These are phyloP conservation scores for Astrothelium subdiscretum DNA, from an alignment of 495 filamentous ascomycete species.

Conservation along the genomic window DNA sequence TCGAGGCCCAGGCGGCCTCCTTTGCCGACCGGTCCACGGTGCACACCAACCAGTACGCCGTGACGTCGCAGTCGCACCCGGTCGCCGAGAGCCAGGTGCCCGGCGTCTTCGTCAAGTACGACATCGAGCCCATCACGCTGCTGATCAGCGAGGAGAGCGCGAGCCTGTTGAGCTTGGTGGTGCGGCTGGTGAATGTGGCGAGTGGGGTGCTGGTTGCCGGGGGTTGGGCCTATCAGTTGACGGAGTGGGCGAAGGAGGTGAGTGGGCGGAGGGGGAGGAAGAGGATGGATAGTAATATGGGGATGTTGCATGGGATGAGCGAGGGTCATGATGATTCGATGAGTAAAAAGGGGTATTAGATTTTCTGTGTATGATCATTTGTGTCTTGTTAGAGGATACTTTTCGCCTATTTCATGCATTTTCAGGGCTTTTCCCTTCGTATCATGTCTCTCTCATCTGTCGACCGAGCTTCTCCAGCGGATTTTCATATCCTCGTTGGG, in stretches of 20 bases:
- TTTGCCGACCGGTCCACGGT: constrained; percentile 40
- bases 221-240: constrained; percentile 52
- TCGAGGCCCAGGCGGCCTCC: constrained; percentile 16
- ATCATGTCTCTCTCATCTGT: not conserved
- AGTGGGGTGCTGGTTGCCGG: constrained; percentile 52
- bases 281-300: constrained; percentile 3
- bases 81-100: constrained; percentile 64
- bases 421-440: not conserved
- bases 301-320: constrained; percentile 13
- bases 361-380: not conserved
- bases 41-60: constrained; percentile 96
- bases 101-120: constrained; percentile 97
- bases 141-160: constrained; percentile 73
- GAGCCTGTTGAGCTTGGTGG: constrained; percentile 57
- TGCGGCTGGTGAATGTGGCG: constrained; percentile 62
- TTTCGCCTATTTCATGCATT: not conserved
- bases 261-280: constrained; percentile 18
- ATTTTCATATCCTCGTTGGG: not conserved
- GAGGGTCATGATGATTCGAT: not conserved
- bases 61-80: constrained; percentile 65
- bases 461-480: not conserved
- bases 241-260: constrained; percentile 41
- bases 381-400: not conserved
- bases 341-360: constrained; percentile 4
- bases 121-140: constrained; percentile 91